A percentile compares a stretch with the other conserved stretches of the same genome.
Conservation (phyloP, 768 basidiomycete genomes). For the Lactifluus subvellereus region DNA sequence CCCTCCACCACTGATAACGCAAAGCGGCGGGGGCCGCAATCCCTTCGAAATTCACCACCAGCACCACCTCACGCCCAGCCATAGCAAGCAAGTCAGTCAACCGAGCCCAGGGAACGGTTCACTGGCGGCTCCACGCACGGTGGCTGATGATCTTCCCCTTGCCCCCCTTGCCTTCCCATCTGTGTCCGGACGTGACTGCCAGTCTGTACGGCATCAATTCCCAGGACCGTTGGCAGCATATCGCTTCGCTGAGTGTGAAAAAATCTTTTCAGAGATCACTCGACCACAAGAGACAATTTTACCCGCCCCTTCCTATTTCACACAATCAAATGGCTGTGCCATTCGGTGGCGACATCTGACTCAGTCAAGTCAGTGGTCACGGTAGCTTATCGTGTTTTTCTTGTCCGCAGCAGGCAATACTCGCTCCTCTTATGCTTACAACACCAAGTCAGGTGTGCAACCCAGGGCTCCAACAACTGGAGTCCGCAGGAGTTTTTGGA, state of each 20-base stretch:
- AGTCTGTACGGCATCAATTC: neutral
- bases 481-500: neutral
- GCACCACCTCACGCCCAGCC: neutral
- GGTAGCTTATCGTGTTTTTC: neutral
- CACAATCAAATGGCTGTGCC: conserved; percentile 4
- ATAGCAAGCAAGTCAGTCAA: neutral
- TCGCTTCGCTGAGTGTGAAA: conserved; percentile 20
- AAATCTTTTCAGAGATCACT: neutral
- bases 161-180: neutral
- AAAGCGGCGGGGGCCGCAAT: neutral
- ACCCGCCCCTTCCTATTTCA: neutral
- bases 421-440: too few species aligned
- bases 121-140: neutral
- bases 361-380: too few species aligned
- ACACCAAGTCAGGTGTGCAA: too few species aligned
- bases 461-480: too few species aligned
- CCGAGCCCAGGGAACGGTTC: neutral
- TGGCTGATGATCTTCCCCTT: neutral
- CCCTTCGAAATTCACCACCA: neutral
- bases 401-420: neutral
- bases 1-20: neutral
- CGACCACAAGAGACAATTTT: neutral
- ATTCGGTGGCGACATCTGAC: conserved; percentile 1
- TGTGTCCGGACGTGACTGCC: neutral
- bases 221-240: neutral